A percentile compares a stretch with the other conserved stretches of the same genome.
Conservation (phyloP, 345 rosid genomes). For the Arabidopsis suecica region DNA sequence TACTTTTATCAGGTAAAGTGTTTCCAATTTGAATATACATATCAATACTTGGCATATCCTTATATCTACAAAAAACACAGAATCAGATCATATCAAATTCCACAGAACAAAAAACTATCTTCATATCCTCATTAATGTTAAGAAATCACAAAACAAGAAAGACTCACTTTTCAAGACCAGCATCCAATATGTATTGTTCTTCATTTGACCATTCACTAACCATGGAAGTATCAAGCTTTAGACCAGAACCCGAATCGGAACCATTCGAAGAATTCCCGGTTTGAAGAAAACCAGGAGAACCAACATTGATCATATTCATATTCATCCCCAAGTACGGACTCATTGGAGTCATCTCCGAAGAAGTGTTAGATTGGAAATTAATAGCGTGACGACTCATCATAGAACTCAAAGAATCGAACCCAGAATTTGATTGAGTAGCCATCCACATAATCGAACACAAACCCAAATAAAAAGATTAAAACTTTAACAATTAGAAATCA, state of each 20-base stretch:
- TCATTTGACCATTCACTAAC: constrained; percentile 83
- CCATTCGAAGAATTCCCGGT: constrained; percentile 58
- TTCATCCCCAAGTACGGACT: constrained; percentile 51
- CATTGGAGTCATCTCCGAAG: constrained; percentile 62
- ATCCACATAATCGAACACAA: constrained; percentile 44
- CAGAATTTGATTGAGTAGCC: constrained; percentile 71
- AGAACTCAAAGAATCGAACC: constrained; percentile 50
- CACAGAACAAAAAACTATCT: not conserved
- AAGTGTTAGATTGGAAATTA: constrained; percentile 57
- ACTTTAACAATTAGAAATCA: constrained; percentile 22
- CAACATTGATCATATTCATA: constrained; percentile 50
- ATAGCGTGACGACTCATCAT: constrained; percentile 57
- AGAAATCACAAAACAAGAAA: not conserved
- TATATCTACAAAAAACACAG: constrained; percentile 51
- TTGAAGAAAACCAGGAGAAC: constrained; percentile 45
- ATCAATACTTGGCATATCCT: constrained; percentile 77
- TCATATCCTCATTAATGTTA: not conserved
- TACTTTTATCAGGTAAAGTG: constrained; percentile 76
- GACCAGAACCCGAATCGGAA: constrained; percentile 63
- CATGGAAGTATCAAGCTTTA: constrained; percentile 61
- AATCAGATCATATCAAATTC: not conserved
- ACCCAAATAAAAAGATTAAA: constrained; percentile 1
- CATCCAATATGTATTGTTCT: constrained; percentile 74
- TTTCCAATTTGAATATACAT: constrained; percentile 89
- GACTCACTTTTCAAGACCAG: constrained; percentile 72